phyloP scores from a whole-genome alignment of 129 eudicot genomes.

The Sambucus nigra region DNA sequence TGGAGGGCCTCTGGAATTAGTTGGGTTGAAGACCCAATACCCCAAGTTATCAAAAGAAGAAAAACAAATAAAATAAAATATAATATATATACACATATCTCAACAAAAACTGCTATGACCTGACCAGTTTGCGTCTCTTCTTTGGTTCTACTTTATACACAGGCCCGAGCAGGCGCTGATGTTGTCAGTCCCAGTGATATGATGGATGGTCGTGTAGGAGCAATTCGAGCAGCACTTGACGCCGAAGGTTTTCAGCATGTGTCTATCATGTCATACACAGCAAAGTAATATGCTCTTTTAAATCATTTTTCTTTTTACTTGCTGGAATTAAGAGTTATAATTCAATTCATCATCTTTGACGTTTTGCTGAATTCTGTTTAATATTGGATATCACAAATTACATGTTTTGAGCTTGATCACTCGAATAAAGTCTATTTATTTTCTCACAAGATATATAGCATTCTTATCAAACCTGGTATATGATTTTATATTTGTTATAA shows the following conservation, averaged over 20 bases:
- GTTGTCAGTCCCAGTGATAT: constrained; percentile 98
- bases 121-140: not conserved
- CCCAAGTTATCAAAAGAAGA: too few relatives aligned
- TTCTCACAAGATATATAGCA: too few relatives aligned
- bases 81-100: too few relatives aligned
- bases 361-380: not conserved
- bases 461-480: too few relatives aligned
- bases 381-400: too few relatives aligned
- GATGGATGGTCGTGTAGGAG: constrained; percentile 99
- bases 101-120: too few relatives aligned
- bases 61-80: too few relatives aligned
- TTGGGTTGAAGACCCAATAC: too few relatives aligned
- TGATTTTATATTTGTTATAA: too few relatives aligned
- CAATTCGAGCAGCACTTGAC: constrained; percentile 92
- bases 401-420: too few relatives aligned
- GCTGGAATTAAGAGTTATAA: not conserved
- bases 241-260: constrained; percentile 86
- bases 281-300: constrained; percentile 50
- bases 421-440: too few relatives aligned
- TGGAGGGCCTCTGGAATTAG: too few relatives aligned
- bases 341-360: not conserved
- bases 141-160: constrained; percentile 4
- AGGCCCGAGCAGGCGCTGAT: constrained; percentile 99
- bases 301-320: not conserved
- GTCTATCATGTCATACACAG: constrained; percentile 97